These are phyloP conservation scores for Zizania palustris DNA, from an alignment of 202 grass and related monocot species.

Conservation along the genomic window DNA sequence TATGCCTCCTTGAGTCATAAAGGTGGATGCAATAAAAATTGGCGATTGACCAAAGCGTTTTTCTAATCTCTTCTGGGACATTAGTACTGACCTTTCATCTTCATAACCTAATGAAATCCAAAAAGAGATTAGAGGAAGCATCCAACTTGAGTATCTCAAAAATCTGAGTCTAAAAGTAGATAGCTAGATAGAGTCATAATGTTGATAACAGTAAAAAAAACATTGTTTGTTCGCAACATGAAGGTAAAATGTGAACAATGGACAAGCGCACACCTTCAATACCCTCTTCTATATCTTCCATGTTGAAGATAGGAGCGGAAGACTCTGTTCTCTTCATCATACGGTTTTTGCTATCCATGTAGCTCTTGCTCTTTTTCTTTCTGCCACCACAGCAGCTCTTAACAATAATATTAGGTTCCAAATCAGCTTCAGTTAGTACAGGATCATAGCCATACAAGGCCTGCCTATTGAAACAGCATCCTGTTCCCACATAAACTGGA, in stretches of 20 bases:
- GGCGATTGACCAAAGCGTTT: constrained; percentile 99
- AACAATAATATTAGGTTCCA: constrained; percentile 87
- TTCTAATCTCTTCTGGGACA: constrained; percentile 96
- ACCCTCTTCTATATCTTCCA: constrained; percentile 99
- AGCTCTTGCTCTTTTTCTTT: constrained; percentile 91
- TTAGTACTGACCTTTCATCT: constrained; percentile 91
- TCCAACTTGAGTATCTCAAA: constrained; percentile 18
- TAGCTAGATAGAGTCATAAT: constrained; percentile 31
- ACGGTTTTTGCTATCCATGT: constrained; percentile 88
- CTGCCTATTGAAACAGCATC: constrained; percentile 85
- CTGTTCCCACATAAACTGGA: constrained; percentile 91
- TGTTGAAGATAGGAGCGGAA: constrained; percentile 97
- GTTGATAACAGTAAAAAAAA: constrained; percentile 4
- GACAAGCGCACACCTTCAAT: constrained; percentile 72
- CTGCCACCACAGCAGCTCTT: constrained; percentile 96
- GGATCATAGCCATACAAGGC: constrained; percentile 92
- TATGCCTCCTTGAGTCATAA: constrained; percentile 95
- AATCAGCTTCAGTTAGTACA: constrained; percentile 92
- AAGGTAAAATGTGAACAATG: constrained; percentile 4
- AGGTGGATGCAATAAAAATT: constrained; percentile 92
- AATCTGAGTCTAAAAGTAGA: constrained; percentile 12
- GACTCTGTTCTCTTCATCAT: constrained; percentile 98
- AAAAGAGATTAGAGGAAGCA: constrained; percentile 38
- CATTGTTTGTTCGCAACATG: constrained; percentile 11
- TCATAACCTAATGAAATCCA: constrained; percentile 68